A percentile compares a stretch with the other conserved stretches of the same genome.
These are phyloP conservation scores for Populus ilicifolia DNA, from an alignment of 345 rosid genomes.

Conservation along the genomic window DNA sequence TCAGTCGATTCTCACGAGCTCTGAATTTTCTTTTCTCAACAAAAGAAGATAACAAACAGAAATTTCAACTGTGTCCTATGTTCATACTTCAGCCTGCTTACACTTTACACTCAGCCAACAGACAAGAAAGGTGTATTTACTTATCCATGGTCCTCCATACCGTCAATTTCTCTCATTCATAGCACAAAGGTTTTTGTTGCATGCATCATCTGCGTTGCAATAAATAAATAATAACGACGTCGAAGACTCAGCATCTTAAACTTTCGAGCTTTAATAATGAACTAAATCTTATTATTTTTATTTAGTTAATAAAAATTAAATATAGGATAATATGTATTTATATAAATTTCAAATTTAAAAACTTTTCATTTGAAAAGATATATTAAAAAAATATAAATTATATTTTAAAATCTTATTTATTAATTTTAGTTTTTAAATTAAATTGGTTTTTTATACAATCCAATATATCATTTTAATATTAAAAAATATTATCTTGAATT, in stretches of 20 bases:
- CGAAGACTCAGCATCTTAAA: background rate
- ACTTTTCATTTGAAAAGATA: accelerated
- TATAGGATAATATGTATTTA: too few relatives aligned
- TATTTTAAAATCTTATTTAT: too few relatives aligned
- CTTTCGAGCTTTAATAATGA: too few relatives aligned
- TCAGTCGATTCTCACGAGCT: background rate
- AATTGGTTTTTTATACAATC: too few relatives aligned
- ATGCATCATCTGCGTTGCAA: background rate
- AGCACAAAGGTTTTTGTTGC: background rate
- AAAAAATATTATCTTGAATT: too few relatives aligned
- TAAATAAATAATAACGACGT: slow-evolving; percentile 5
- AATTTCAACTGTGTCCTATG: background rate
- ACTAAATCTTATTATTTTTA: too few relatives aligned
- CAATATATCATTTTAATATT: too few relatives aligned
- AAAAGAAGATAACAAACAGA: background rate
- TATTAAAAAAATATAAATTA: too few relatives aligned
- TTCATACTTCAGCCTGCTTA: background rate
- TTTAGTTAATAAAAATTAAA: too few relatives aligned
- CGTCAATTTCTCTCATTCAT: background rate
- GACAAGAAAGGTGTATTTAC: background rate
- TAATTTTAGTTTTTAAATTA: accelerated
- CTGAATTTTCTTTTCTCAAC: too few relatives aligned
- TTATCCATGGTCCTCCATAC: background rate
- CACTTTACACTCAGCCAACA: background rate
- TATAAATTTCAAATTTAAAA: too few relatives aligned